A percentile compares a stretch with the other conserved stretches of the same genome.
These are phyloP conservation scores for Lanmaoa pseudosensibilis DNA, from an alignment of 768 basidiomycete species.

Conservation along the genomic window DNA sequence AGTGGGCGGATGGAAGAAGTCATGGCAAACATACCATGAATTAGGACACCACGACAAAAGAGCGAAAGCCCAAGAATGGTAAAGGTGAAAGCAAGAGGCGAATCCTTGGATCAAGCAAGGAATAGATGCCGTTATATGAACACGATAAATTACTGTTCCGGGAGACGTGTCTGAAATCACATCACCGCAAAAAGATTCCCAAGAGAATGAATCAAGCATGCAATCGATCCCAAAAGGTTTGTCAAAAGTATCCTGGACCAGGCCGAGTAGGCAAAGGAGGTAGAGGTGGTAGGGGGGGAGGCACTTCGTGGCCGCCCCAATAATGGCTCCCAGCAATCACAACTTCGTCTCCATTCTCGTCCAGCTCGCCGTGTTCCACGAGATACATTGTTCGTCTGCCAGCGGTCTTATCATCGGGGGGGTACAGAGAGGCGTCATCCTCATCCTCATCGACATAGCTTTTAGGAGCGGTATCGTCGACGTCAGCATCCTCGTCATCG, in stretches of 20 bases:
- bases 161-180: slow-evolving; percentile 1
- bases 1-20: background rate
- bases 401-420: slow-evolving; percentile 33
- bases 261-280: slow-evolving; percentile 18
- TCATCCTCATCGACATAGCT: slow-evolving; percentile 20
- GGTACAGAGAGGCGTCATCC: slow-evolving; percentile 32
- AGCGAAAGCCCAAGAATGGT: slow-evolving; percentile 12
- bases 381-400: slow-evolving; percentile 37
- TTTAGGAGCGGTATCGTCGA: slow-evolving; percentile 14
- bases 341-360: slow-evolving; percentile 24
- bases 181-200: slow-evolving; percentile 2
- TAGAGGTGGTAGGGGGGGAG: slow-evolving; percentile 25
- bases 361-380: slow-evolving; percentile 27
- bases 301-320: slow-evolving; percentile 15
- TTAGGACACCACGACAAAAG: slow-evolving; percentile 3
- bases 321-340: slow-evolving; percentile 20
- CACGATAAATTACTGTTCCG: slow-evolving; percentile 30
- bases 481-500: slow-evolving; percentile 26
- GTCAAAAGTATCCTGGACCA: slow-evolving; percentile 31
- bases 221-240: background rate
- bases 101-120: slow-evolving; percentile 6
- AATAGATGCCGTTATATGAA: slow-evolving; percentile 23
- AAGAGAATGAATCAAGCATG: slow-evolving; percentile 6
- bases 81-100: slow-evolving; percentile 9
- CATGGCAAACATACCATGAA: slow-evolving; percentile 3